Conservation (phyloP, 2,329 filamentous ascomycete species). For the Colletotrichum liaoningense region DNA sequence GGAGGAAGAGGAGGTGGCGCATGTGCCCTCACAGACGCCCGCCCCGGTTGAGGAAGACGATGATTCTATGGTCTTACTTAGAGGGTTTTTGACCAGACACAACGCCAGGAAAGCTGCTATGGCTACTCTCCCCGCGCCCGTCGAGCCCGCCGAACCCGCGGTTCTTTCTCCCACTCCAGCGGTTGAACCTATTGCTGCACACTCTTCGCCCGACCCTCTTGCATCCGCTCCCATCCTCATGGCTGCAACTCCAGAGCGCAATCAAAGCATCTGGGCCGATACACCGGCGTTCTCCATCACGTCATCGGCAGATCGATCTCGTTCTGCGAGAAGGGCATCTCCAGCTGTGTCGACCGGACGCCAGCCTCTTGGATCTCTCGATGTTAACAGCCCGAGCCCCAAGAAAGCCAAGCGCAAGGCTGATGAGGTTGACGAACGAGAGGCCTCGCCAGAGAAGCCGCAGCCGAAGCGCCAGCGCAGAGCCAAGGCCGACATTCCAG, state of each 20-base stretch:
- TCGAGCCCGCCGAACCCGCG: neutral
- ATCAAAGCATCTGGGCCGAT: slow-evolving; percentile 16
- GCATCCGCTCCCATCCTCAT: slow-evolving; percentile 10
- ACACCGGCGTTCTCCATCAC: slow-evolving; percentile 1
- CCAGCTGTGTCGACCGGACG: slow-evolving; percentile 7
- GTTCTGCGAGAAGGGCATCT: neutral
- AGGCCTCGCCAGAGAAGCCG: slow-evolving; percentile 27
- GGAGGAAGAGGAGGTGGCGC: neutral
- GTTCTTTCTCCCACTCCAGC: neutral
- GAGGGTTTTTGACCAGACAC: slow-evolving; percentile 23
- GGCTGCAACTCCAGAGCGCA: slow-evolving; percentile 21
- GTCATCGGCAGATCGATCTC: slow-evolving; percentile 6
- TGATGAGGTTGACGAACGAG: slow-evolving; percentile 38
- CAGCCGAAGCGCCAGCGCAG: slow-evolving; percentile 38
- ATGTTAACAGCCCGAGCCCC: slow-evolving; percentile 52
- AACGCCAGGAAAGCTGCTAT: slow-evolving; percentile 47
- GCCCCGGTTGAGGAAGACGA: slow-evolving; percentile 2
- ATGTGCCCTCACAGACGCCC: neutral
- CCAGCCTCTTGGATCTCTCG: slow-evolving; percentile 48
- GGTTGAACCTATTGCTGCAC: too few species aligned
- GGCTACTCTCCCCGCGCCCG: slow-evolving; percentile 40
- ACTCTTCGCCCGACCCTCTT: neutral
- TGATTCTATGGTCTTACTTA: slow-evolving; percentile 19
- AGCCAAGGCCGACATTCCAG: slow-evolving; percentile 38
- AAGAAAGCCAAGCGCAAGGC: slow-evolving; percentile 49